phyloP scores from a whole-genome alignment of 2,329 filamentous ascomycete species.

The Aschersonia sp. region DNA sequence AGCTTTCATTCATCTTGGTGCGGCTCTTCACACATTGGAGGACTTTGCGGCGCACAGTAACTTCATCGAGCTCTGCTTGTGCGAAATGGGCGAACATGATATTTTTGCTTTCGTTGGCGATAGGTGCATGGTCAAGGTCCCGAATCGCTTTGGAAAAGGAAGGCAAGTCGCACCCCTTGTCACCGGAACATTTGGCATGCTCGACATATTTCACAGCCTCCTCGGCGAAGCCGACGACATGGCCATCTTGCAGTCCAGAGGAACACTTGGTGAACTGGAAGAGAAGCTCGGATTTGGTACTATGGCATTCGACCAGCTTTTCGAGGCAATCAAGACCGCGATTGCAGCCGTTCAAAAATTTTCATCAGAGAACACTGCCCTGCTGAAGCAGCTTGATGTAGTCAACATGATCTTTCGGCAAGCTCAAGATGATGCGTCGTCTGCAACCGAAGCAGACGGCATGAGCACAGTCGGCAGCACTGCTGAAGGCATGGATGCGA shows the following conservation, averaged over 20 bases:
- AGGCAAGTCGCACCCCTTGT: conserved; percentile 54
- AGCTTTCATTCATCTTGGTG: conserved; percentile 54
- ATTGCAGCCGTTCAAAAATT: conserved; percentile 11
- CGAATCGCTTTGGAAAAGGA: conserved; percentile 36
- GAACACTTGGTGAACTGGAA: conserved; percentile 58
- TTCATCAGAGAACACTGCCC: conserved; percentile 8
- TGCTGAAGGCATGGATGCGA: conserved; percentile 6
- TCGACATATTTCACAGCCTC: conserved; percentile 59
- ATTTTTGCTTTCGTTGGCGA: conserved; percentile 40
- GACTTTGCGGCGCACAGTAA: conserved; percentile 55
- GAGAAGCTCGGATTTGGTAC: conserved; percentile 51
- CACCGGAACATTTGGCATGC: conserved; percentile 38
- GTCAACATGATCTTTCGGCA: conserved; percentile 13
- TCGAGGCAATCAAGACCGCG: conserved; percentile 11
- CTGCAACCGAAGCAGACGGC: conserved; percentile 5
- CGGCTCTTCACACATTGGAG: conserved; percentile 59
- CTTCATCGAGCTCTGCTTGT: conserved; percentile 57
- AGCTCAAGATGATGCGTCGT: conserved; percentile 8
- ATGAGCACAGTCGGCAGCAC: not conserved
- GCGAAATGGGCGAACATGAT: conserved; percentile 51
- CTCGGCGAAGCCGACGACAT: conserved; percentile 38
- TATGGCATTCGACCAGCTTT: conserved; percentile 17
- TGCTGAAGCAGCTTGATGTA: conserved; percentile 12
- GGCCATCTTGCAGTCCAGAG: conserved; percentile 27
- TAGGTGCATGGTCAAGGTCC: conserved; percentile 8